Evolutionary conservation across 257 asterid species (phyloP).

Genomic region (Solanum pennellii): DNA sequence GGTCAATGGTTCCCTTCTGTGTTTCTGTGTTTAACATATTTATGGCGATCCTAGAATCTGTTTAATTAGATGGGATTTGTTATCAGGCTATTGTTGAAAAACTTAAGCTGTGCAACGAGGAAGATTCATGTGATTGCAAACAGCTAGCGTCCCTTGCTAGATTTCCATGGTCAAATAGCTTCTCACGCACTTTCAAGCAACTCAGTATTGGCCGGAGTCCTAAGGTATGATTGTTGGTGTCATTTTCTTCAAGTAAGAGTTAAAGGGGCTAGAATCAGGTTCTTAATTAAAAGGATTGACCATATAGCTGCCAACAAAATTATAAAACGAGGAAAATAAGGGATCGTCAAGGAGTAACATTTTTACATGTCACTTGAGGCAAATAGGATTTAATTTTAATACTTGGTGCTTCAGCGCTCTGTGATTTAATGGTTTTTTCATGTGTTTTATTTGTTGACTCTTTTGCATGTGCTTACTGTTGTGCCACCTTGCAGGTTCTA

Average conservation of each 20-base stretch:
- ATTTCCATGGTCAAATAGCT: slow-evolving; percentile 76
- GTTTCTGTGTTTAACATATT: not conserved
- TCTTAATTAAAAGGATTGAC: not conserved
- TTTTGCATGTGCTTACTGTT: not conserved
- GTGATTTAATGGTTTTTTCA: not conserved
- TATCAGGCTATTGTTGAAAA: slow-evolving; percentile 51
- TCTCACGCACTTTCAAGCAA: slow-evolving; percentile 65
- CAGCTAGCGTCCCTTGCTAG: slow-evolving; percentile 38
- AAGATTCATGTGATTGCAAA: slow-evolving; percentile 76
- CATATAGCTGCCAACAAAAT: not conserved
- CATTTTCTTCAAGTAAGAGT: not conserved
- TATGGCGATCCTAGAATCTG: not conserved
- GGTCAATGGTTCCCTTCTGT: not conserved
- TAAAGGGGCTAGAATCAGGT: not conserved
- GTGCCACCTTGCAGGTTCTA: slow-evolving; percentile 44
- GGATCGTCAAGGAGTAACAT: not conserved
- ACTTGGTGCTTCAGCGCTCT: not conserved
- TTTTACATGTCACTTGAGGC: not conserved
- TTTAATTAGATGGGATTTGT: not conserved
- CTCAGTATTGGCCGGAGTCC: slow-evolving; percentile 60
- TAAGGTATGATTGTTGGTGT: slow-evolving; percentile 28
- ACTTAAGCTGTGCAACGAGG: slow-evolving; percentile 40
- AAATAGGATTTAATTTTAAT: not conserved
- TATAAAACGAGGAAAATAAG: not conserved
- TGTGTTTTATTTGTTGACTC: not conserved